phyloP scores from a whole-genome alignment of 495 filamentous ascomycete species.

The Parachaetomium inaequale region DNA sequence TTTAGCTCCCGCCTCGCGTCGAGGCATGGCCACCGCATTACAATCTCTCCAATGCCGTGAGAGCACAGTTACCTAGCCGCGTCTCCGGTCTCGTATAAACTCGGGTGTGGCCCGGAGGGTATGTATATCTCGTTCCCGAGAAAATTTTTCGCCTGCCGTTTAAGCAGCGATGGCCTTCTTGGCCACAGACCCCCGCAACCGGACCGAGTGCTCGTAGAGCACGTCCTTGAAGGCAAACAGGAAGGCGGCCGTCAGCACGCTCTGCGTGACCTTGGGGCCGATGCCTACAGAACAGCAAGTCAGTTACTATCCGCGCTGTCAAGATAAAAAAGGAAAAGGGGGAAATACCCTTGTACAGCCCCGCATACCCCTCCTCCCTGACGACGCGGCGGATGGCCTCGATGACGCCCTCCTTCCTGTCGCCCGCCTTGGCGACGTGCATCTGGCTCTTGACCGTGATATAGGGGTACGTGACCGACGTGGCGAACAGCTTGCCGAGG shows the following conservation, averaged over 20 bases:
- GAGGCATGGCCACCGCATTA: background rate
- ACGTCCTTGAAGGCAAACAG: constrained; percentile 98
- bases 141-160: background rate
- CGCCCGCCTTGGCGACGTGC: constrained; percentile 77
- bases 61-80: background rate
- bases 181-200: constrained; percentile 41
- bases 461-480: constrained; percentile 92
- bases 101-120: background rate
- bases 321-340: background rate
- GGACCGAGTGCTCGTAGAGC: constrained; percentile 54
- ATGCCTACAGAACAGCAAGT: constrained; percentile 58
- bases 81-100: background rate
- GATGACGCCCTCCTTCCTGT: constrained; percentile 63
- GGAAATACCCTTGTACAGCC: constrained; percentile 78
- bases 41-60: background rate
- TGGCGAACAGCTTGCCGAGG: constrained; percentile 89
- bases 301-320: constrained; percentile 15
- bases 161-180: constrained; percentile 42
- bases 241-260: constrained; percentile 92
- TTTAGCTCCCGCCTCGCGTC: background rate
- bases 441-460: constrained; percentile 96
- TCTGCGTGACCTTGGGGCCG: constrained; percentile 92
- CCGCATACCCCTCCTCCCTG: constrained; percentile 79
- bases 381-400: constrained; percentile 73
- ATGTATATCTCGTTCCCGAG: background rate